Percentiles rank a stretch among this genome's conserved stretches.
phyloP scores from a whole-genome alignment of 768 basidiomycete species.

The Suillus discolor region DNA sequence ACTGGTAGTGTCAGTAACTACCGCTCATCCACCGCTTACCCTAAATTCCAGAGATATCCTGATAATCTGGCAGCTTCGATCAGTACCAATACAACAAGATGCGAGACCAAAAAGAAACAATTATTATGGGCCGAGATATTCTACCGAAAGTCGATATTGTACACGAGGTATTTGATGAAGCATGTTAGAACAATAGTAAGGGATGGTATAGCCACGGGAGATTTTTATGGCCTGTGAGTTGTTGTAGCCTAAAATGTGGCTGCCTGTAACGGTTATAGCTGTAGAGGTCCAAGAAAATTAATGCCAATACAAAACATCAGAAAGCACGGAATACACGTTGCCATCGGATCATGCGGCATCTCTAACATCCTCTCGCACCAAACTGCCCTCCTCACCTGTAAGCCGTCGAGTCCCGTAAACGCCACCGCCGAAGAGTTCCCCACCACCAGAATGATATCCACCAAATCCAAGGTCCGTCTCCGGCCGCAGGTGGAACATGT shows the following conservation, averaged over 20 bases:
- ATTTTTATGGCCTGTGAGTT: neutral
- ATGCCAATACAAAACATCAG: neutral
- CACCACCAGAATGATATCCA: constrained; percentile 72
- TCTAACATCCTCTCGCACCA: neutral
- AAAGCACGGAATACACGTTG: neutral
- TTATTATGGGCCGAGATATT: neutral
- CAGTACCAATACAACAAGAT: neutral
- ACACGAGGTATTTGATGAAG: constrained; percentile 3
- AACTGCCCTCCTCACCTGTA: constrained; percentile 42
- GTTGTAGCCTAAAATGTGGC: constrained; percentile 10
- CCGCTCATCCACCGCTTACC: neutral
- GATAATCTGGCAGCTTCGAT: neutral
- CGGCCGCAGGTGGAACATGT: constrained; percentile 11
- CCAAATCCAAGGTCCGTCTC: constrained; percentile 10
- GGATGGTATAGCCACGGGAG: neutral
- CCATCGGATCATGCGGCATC: neutral
- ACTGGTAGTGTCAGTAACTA: neutral
- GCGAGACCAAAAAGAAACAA: neutral
- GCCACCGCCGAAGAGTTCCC: constrained; percentile 75
- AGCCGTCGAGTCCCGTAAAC: constrained; percentile 74
- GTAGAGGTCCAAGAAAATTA: neutral
- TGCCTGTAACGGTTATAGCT: constrained; percentile 1
- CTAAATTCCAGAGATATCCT: neutral
- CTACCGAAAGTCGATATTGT: neutral
- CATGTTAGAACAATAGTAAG: neutral